A percentile compares a stretch with the other conserved stretches of the same genome.
phyloP scores from a whole-genome alignment of 1,139 yeast species.

The Kodamaea sp. region DNA sequence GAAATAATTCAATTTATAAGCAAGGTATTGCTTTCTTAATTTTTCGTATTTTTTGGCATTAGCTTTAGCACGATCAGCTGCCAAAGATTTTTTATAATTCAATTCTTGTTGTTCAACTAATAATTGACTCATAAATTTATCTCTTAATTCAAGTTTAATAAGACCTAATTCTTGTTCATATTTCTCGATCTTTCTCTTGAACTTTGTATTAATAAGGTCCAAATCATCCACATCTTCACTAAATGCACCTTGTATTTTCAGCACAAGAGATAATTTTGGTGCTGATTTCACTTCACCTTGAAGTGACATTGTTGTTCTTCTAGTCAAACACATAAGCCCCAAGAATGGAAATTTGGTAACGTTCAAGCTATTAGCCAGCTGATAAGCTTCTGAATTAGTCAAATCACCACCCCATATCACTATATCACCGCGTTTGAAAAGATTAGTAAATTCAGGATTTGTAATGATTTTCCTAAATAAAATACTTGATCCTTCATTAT shows the following conservation, averaged over 20 bases:
- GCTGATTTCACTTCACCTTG: conserved; percentile 52
- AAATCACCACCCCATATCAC: conserved; percentile 89
- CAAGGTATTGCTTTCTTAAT: conserved; percentile 27
- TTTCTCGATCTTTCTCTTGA: conserved; percentile 44
- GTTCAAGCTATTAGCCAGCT: conserved; percentile 71
- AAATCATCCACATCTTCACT: conserved; percentile 30
- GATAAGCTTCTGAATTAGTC: conserved; percentile 76
- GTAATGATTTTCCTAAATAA: conserved; percentile 58
- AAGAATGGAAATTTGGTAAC: conserved; percentile 78
- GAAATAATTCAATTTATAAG: conserved; percentile 50
- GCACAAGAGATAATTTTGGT: conserved; percentile 58
- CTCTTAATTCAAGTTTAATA: conserved; percentile 60
- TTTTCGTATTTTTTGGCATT: conserved; percentile 23
- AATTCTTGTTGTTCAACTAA: conserved; percentile 72
- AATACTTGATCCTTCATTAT: conserved; percentile 57
- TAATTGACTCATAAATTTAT: conserved; percentile 55
- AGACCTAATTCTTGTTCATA: conserved; percentile 59
- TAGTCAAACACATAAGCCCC: conserved; percentile 61
- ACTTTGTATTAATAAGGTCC: conserved; percentile 33
- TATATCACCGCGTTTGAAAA: conserved; percentile 36
- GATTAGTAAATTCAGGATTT: conserved; percentile 47
- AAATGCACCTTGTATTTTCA: conserved; percentile 64
- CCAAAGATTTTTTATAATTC: conserved; percentile 69
- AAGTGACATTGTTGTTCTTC: conserved; percentile 53
- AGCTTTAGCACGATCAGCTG: conserved; percentile 46